Conservation (phyloP, 768 basidiomycete species). For the Fomitopsis pulvina region DNA sequence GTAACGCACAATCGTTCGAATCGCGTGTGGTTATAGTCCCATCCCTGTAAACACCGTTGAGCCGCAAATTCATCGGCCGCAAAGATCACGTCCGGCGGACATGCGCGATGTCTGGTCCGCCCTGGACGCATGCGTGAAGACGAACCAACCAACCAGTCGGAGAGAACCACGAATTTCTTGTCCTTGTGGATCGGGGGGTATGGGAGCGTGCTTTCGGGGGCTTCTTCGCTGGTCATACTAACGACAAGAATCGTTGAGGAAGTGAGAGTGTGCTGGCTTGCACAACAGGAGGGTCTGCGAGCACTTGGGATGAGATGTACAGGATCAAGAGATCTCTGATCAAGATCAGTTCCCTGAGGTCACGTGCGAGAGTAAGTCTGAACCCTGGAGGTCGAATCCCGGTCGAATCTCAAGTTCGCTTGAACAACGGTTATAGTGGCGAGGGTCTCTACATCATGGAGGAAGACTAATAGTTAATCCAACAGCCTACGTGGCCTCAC, state of each 20-base stretch:
- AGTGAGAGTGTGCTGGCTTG: too few species aligned
- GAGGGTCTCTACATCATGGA: too few species aligned
- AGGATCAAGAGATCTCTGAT: too few species aligned
- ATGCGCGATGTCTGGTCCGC: neutral
- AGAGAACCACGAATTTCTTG: constrained; percentile 81
- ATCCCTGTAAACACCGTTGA: constrained; percentile 48
- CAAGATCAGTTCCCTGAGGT: too few species aligned
- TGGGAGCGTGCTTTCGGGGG: constrained; percentile 63
- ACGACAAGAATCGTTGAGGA: neutral
- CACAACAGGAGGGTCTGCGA: too few species aligned
- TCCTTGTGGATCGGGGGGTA: constrained; percentile 76
- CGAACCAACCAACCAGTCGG: constrained; percentile 65
- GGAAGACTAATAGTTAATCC: too few species aligned
- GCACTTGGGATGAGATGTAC: too few species aligned
- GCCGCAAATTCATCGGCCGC: neutral
- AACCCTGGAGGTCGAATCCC: too few species aligned
- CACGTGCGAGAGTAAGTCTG: too few species aligned
- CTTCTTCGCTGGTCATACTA: constrained; percentile 11
- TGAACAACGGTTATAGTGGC: too few species aligned
- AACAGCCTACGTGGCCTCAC: too few species aligned
- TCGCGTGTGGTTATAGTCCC: constrained; percentile 91
- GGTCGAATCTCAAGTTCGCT: too few species aligned
- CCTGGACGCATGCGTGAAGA: constrained; percentile 7
- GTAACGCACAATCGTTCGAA: constrained; percentile 78
- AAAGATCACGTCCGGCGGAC: constrained; percentile 1